phyloP scores from a whole-genome alignment of 306 rosid genomes.

The Dryas alaskensis region DNA sequence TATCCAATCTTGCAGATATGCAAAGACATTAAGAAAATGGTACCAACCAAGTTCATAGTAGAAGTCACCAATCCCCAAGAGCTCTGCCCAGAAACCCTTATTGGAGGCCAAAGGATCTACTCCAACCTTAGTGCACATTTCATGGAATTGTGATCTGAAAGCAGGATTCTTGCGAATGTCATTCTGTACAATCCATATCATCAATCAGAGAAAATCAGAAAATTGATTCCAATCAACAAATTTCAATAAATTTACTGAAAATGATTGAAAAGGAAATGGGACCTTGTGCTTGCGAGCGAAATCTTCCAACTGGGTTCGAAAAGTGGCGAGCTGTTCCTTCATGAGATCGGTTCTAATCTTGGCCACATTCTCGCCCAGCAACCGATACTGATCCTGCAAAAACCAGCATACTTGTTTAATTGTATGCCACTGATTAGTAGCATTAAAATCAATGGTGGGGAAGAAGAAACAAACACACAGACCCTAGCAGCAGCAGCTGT shows the following conservation, averaged over 20 bases:
- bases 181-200: slow-evolving; percentile 46
- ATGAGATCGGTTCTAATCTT: slow-evolving; percentile 85
- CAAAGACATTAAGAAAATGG: slow-evolving; percentile 30
- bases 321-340: slow-evolving; percentile 92
- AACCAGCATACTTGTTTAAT: neutral
- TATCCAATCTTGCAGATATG: neutral
- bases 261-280: neutral
- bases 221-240: neutral
- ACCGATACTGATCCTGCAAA: slow-evolving; percentile 67
- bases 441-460: neutral
- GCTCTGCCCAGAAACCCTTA: slow-evolving; percentile 99
- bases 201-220: neutral
- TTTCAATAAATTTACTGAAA: neutral
- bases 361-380: slow-evolving; percentile 89
- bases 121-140: slow-evolving; percentile 96
- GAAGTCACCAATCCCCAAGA: slow-evolving; percentile 91
- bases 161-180: slow-evolving; percentile 97
- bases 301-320: slow-evolving; percentile 91
- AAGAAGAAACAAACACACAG: slow-evolving; percentile 11
- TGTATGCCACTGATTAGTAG: neutral
- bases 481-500: slow-evolving; percentile 84
- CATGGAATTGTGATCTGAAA: slow-evolving; percentile 93
- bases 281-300: slow-evolving; percentile 97
- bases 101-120: slow-evolving; percentile 96
- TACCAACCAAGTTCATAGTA: slow-evolving; percentile 92